Conservation (phyloP, 352 stramenopile genomes). For the Pilasporangium apinafurcum region DNA sequence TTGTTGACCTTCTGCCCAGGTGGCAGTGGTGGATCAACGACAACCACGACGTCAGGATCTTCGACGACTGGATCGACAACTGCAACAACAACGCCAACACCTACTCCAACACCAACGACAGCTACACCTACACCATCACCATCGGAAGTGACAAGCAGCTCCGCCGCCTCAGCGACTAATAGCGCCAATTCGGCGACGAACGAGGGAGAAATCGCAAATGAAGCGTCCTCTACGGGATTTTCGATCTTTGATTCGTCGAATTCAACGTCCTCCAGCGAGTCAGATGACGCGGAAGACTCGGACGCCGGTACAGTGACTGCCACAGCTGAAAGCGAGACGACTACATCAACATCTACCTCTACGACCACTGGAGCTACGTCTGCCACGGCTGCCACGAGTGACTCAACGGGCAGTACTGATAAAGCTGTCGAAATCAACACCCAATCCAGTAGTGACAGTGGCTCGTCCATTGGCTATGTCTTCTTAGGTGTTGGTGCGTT, state of each 20-base stretch:
- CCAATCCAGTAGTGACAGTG: slow-evolving; percentile 20
- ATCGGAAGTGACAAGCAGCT: slow-evolving; percentile 9
- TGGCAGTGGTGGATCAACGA: slow-evolving; percentile 18
- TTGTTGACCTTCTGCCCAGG: slow-evolving; percentile 64
- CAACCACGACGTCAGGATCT: slow-evolving; percentile 11
- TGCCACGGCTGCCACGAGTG: slow-evolving; percentile 7
- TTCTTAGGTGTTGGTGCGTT: slow-evolving; percentile 9
- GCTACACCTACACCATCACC: slow-evolving; percentile 8
- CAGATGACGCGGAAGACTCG: too few relatives aligned
- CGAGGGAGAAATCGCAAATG: slow-evolving; percentile 3
- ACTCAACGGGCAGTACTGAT: slow-evolving; percentile 7
- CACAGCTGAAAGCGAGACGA: background rate
- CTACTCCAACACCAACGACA: slow-evolving; percentile 12
- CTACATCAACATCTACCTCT: slow-evolving; percentile 7
- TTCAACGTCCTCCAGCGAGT: too few relatives aligned
- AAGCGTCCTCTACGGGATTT: background rate
- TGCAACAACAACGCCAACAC: slow-evolving; percentile 8
- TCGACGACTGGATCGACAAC: slow-evolving; percentile 8
- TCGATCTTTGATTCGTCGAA: too few relatives aligned
- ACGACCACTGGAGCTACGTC: background rate
- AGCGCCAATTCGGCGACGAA: background rate
- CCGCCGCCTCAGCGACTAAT: slow-evolving; percentile 1
- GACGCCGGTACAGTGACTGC: slow-evolving; percentile 3
- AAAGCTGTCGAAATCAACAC: slow-evolving; percentile 33
- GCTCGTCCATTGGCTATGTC: slow-evolving; percentile 7